Evolutionary conservation across 148 eudicot genomes (phyloP).

Genomic region (Chenopodium album): DNA sequence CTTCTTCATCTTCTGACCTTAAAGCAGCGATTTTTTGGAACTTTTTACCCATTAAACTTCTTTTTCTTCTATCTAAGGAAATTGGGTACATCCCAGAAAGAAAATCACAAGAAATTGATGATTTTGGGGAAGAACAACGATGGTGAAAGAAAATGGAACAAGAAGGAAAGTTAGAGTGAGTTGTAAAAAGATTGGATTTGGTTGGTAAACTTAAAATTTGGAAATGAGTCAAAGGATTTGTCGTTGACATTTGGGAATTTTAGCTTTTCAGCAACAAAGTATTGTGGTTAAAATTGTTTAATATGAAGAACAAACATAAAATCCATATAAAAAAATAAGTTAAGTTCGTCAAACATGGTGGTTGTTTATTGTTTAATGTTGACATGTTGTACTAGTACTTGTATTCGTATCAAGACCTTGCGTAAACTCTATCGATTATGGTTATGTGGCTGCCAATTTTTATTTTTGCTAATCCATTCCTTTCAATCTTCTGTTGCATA

Average conservation of each 20-base stretch:
- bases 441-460: too few relatives aligned
- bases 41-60: slow-evolving; percentile 26
- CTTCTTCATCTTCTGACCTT: slow-evolving; percentile 25
- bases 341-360: background rate
- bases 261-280: background rate
- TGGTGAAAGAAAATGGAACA: background rate
- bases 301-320: background rate
- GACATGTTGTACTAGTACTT: background rate
- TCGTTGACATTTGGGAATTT: slow-evolving; percentile 12
- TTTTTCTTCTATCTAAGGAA: slow-evolving; percentile 4
- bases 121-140: slow-evolving; percentile 13
- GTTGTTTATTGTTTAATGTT: background rate
- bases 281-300: background rate
- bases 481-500: too few relatives aligned
- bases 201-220: slow-evolving; percentile 17
- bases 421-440: too few relatives aligned
- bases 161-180: background rate
- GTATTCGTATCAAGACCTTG: too few relatives aligned
- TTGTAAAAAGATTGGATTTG: slow-evolving; percentile 5
- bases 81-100: slow-evolving; percentile 2
- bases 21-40: slow-evolving; percentile 22
- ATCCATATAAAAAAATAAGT: background rate
- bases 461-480: too few relatives aligned
- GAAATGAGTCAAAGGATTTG: slow-evolving; percentile 5
- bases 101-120: background rate